Conservation (phyloP, 2,329 filamentous ascomycete species). For the Fusarium sp. region DNA sequence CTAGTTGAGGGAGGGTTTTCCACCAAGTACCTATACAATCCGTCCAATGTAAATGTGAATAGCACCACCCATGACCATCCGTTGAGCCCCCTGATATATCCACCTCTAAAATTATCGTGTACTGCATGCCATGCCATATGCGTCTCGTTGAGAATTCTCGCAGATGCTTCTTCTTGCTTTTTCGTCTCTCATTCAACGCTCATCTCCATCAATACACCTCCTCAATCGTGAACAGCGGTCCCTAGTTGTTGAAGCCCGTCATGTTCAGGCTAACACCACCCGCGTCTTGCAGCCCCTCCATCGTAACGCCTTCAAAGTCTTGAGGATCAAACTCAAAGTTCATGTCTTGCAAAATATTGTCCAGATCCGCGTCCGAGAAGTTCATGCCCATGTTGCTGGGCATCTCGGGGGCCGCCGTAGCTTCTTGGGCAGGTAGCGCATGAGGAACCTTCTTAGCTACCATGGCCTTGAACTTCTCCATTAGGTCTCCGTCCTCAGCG, state of each 20-base stretch:
- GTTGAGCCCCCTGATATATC: slow-evolving; percentile 16
- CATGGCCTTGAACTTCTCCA: slow-evolving; percentile 62
- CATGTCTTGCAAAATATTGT: slow-evolving; percentile 54
- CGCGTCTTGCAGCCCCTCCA: slow-evolving; percentile 44
- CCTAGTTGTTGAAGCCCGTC: slow-evolving; percentile 37
- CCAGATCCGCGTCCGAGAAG: slow-evolving; percentile 51
- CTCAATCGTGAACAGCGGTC: slow-evolving; percentile 38
- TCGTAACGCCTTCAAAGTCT: slow-evolving; percentile 37
- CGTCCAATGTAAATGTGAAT: neutral
- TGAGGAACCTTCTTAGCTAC: slow-evolving; percentile 47
- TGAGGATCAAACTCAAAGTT: slow-evolving; percentile 52
- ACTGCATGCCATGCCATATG: neutral
- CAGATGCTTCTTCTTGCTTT: neutral
- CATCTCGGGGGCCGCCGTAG: slow-evolving; percentile 24
- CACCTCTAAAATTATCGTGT: slow-evolving; percentile 4
- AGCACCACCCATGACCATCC: neutral
- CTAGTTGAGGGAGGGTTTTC: neutral
- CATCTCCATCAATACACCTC: slow-evolving; percentile 25
- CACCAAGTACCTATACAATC: neutral
- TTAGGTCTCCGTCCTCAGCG: slow-evolving; percentile 61
- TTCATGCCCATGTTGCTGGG: slow-evolving; percentile 48
- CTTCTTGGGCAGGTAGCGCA: slow-evolving; percentile 18
- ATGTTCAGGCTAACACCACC: slow-evolving; percentile 45
- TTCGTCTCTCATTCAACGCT: neutral
- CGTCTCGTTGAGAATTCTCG: neutral